Evolutionary conservation across 2,329 filamentous ascomycete species (phyloP).

Genomic region (Colletotrichum ledebouriae): DNA sequence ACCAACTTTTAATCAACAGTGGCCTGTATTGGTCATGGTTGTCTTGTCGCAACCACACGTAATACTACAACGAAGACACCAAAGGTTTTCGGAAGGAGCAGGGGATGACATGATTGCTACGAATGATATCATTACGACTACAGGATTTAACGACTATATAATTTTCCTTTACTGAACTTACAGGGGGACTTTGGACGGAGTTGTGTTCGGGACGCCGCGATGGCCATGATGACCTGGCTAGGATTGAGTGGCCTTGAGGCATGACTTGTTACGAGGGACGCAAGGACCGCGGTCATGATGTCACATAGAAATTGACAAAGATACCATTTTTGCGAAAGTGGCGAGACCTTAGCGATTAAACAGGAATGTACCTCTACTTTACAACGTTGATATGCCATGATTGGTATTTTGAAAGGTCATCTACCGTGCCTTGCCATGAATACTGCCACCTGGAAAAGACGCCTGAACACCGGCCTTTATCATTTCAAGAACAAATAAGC

Average conservation of each 20-base stretch:
- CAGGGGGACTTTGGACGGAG: constrained; percentile 4
- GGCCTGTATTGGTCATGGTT: no score
- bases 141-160: constrained; percentile 38
- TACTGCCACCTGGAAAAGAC: constrained; percentile 44
- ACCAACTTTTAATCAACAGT: constrained; percentile 40
- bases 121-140: constrained; percentile 37
- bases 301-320: constrained; percentile 39
- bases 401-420: constrained; percentile 25
- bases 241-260: constrained; percentile 4
- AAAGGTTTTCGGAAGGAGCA: neutral
- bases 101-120: constrained; percentile 28
- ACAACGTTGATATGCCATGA: constrained; percentile 21
- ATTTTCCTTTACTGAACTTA: constrained; percentile 16
- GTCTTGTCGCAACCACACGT: constrained; percentile 3
- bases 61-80: constrained; percentile 7
- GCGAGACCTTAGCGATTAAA: constrained; percentile 14
- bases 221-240: constrained; percentile 24
- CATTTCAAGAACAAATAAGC: constrained; percentile 25
- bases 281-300: constrained; percentile 25
- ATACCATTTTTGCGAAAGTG: constrained; percentile 29
- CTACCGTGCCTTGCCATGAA: constrained; percentile 34
- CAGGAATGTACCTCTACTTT: neutral
- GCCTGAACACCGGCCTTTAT: constrained; percentile 48
- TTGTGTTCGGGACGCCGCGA: constrained; percentile 18
- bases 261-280: constrained; percentile 28